These are phyloP conservation scores for Solanum pinnatisectum DNA, from an alignment of 257 asterid genomes.

Conservation along the genomic window DNA sequence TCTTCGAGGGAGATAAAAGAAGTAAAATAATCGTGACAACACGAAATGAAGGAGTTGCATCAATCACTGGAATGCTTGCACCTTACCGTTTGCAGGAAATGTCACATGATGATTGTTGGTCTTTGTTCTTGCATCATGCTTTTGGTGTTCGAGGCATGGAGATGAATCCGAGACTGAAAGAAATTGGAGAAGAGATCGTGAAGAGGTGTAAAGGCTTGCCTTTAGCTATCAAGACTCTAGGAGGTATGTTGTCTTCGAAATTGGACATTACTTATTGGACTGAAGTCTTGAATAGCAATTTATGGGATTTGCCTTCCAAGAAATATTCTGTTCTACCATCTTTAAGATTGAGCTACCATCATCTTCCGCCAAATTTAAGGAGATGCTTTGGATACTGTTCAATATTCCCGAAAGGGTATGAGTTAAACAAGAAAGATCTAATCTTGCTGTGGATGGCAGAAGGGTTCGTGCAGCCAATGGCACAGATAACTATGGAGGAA, in stretches of 20 bases:
- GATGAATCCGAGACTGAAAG: constrained; percentile 8
- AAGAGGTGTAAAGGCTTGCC: constrained; percentile 43
- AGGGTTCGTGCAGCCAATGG: constrained; percentile 29
- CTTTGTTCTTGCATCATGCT: constrained; percentile 22
- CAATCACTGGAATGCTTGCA: constrained; percentile 22
- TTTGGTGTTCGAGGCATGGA: constrained; percentile 16
- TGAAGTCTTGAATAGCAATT: constrained; percentile 24
- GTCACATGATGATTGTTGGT: constrained; percentile 37
- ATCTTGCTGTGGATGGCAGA: constrained; percentile 51
- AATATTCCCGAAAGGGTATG: constrained; percentile 45
- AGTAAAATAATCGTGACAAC: constrained; percentile 37
- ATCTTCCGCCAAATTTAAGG: constrained; percentile 33
- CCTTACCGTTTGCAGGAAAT: constrained; percentile 26
- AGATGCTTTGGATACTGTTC: constrained; percentile 45
- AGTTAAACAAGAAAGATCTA: constrained; percentile 26
- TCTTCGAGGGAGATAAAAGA: constrained; percentile 21
- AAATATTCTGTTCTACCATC: constrained; percentile 28
- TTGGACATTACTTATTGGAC: constrained; percentile 24
- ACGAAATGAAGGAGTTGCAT: constrained; percentile 29
- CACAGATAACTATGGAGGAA: constrained; percentile 19
- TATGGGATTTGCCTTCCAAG: constrained; percentile 35
- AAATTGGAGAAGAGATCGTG: constrained; percentile 27
- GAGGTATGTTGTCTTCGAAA: constrained; percentile 29
- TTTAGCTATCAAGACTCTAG: constrained; percentile 40
- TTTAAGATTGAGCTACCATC: constrained; percentile 36